Conservation (phyloP, 805 yeast genomes). For the Kuraishia borneana region DNA sequence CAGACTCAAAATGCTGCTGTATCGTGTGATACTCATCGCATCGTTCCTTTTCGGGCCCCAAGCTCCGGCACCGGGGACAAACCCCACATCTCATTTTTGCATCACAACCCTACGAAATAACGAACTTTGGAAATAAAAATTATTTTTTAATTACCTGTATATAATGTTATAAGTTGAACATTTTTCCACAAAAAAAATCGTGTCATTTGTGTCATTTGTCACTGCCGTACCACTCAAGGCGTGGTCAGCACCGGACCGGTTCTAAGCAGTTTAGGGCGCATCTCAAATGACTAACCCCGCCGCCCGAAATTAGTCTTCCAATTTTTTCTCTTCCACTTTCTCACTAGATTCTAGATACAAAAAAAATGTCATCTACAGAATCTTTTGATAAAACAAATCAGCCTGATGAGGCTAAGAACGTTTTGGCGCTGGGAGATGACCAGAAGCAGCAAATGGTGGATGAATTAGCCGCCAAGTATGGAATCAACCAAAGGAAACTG, state of each 20-base stretch:
- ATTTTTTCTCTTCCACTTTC: background rate
- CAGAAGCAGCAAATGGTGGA: conserved; percentile 18
- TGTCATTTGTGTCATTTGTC: background rate
- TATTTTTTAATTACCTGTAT: background rate
- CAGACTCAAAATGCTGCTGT: background rate
- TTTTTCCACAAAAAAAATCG: background rate
- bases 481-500: conserved; percentile 41
- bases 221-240: background rate
- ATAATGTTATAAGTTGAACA: too few relatives aligned
- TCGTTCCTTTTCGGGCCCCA: background rate
- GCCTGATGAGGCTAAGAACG: conserved; percentile 6
- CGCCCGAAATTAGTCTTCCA: background rate
- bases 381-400: conserved; percentile 10
- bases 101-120: background rate
- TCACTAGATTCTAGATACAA: background rate
- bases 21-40: background rate
- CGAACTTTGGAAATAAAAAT: too few relatives aligned
- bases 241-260: too few relatives aligned
- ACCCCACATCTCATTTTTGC: background rate
- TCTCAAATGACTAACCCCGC: background rate
- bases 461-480: conserved; percentile 28
- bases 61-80: background rate
- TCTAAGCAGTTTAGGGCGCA: too few relatives aligned
- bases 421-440: conserved; percentile 8
- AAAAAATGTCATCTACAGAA: conserved; percentile 9